These are phyloP conservation scores for Alternaria rosae DNA, from an alignment of 2,329 filamentous ascomycete species.

Conservation along the genomic window DNA sequence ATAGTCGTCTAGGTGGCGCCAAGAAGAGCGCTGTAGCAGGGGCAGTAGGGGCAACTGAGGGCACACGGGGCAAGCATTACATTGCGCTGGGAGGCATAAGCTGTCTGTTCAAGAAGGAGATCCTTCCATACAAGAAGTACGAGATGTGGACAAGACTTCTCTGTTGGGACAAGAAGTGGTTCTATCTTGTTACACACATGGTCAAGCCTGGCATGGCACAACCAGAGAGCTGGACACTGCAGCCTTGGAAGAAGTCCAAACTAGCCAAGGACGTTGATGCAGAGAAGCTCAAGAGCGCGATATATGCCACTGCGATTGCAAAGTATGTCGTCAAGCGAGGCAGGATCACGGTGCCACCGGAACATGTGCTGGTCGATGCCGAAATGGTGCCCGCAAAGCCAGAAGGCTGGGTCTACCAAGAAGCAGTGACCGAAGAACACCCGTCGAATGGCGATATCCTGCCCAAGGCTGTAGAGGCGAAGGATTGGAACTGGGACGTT, in stretches of 20 bases:
- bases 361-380: constrained; percentile 73
- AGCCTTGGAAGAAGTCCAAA: constrained; percentile 53
- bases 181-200: constrained; percentile 58
- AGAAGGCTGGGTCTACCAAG: constrained; percentile 57
- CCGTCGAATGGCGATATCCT: constrained; percentile 23
- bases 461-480: constrained; percentile 43
- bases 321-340: constrained; percentile 61
- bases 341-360: constrained; percentile 83
- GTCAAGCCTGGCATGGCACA: constrained; percentile 55
- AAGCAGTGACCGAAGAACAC: constrained; percentile 13
- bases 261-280: constrained; percentile 32
- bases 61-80: constrained; percentile 34
- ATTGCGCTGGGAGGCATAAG: constrained; percentile 58
- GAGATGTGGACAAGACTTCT: constrained; percentile 59
- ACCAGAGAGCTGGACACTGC: constrained; percentile 53
- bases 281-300: constrained; percentile 51
- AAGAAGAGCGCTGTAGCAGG: constrained; percentile 26
- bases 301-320: constrained; percentile 59
- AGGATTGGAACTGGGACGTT: constrained; percentile 66
- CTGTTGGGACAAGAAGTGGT: constrained; percentile 60
- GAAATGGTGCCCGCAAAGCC: constrained; percentile 78
- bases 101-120: constrained; percentile 58
- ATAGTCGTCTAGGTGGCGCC: constrained; percentile 30
- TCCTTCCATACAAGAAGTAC: constrained; percentile 54
- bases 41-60: constrained; percentile 26